Evolutionary conservation across 2,329 filamentous ascomycete species (phyloP).

Genomic region (Emmonsia crescens): DNA sequence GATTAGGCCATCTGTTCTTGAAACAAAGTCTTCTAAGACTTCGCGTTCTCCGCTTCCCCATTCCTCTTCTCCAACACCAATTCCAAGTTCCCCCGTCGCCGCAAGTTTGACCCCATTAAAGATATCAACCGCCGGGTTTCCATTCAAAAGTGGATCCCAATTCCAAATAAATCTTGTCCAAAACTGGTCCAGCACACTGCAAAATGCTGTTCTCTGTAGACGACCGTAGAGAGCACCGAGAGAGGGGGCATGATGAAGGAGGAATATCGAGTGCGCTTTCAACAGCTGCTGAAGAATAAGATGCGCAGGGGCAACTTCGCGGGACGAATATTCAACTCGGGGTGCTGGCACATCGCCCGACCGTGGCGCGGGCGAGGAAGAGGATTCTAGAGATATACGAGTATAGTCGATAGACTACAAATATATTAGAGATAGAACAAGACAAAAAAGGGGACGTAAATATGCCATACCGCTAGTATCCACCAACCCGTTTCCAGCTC

Average conservation of each 20-base stretch:
- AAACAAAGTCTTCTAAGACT: constrained; percentile 79
- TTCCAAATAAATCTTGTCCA: constrained; percentile 59
- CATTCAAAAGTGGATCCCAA: constrained; percentile 86
- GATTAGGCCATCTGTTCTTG: constrained; percentile 68
- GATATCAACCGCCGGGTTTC: constrained; percentile 70
- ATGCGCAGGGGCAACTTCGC: constrained; percentile 74
- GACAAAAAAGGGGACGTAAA: constrained; percentile 5
- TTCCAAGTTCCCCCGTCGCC: constrained; percentile 78
- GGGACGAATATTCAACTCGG: constrained; percentile 68
- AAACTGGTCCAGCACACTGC: constrained; percentile 61
- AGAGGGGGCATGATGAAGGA: constrained; percentile 73
- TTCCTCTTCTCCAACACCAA: constrained; percentile 92
- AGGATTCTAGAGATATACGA: constrained; percentile 49
- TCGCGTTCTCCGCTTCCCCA: constrained; percentile 88
- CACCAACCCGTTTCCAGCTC: constrained; percentile 91
- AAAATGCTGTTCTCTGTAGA: constrained; percentile 56
- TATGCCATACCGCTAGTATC: constrained; percentile 68
- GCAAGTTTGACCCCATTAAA: constrained; percentile 80
- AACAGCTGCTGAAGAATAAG: constrained; percentile 71
- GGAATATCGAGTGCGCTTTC: constrained; percentile 72
- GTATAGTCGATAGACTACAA: constrained; percentile 69
- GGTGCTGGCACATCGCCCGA: constrained; percentile 29
- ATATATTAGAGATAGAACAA: constrained; percentile 7
- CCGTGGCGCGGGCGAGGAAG: constrained; percentile 30
- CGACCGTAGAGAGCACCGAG: constrained; percentile 60